Evolutionary conservation across 2,329 filamentous ascomycete species (phyloP), one percentile per base, ranked within the genome.

Genomic region (Botrytis fragariae): DNA sequence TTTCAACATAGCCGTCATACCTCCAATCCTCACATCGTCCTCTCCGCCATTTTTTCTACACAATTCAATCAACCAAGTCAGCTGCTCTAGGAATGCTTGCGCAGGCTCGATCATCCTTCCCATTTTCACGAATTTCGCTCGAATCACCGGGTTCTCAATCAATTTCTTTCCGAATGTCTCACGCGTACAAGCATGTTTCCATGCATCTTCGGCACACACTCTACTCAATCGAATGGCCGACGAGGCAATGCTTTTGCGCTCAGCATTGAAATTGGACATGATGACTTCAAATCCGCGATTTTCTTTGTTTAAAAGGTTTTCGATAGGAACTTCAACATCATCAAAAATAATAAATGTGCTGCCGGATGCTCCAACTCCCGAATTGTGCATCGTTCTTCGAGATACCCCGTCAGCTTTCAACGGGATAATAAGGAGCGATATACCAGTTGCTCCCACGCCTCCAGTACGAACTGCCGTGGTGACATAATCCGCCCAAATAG

Each of bases 391-490:
- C 69, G 84, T 85, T 32, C 87, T 83, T 69, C 84, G 83, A 2
- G 83, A 82, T 10, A 90, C 81, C n/a, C 89, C 89, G 3, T 83
- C 81, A 0, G 82, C 79, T 60, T 83, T 80, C 44, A 87, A 82
- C 0, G 88, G 85, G 37, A 91, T 88, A 4, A 91, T 86, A 1
- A 91, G 81, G 2, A 90, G 83, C 0, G 87, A 89, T 44, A 91
- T 84, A 6, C 89, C 89, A 3, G 78, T 77, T 70, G 83, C 83
- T 18, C 89, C 89, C 0, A 84, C 80, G 0, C 84, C 86, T 7
- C 88, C 87, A 1, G 88, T 91, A 10, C 89, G 84, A 8, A 90
- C 88, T 2, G 89, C 90, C 20, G 89, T 88, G 0, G 89, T 90
- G 80, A 87, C 87, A 79, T 89, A 89, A 67, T 89, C 85, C 20